Evolutionary conservation across 169 alveolate genomes (phyloP).

Genomic region (Plasmodium vivax): DNA sequence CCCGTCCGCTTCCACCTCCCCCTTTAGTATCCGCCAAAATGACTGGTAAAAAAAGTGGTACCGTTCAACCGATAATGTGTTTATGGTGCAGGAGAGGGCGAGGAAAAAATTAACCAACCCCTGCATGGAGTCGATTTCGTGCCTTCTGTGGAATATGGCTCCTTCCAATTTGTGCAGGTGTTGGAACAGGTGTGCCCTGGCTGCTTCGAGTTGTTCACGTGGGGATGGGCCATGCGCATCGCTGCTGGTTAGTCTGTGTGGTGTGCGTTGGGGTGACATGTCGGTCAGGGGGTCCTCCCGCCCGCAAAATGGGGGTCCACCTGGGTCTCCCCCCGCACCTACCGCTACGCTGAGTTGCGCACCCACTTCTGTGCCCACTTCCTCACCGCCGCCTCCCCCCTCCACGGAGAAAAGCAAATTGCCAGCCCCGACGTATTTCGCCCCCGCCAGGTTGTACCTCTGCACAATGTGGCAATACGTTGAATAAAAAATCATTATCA

Average conservation of each 20-base stretch:
- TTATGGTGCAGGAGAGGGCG: slow-evolving; percentile 23
- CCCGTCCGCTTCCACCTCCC: neutral
- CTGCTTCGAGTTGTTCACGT: neutral
- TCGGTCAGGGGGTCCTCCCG: neutral
- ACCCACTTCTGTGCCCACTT: neutral
- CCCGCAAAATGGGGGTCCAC: neutral
- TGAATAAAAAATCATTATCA: slow-evolving; percentile 48
- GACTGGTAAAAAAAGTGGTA: slow-evolving; percentile 27
- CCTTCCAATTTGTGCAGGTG: neutral
- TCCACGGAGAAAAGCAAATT: neutral
- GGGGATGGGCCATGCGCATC: neutral
- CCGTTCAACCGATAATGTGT: slow-evolving; percentile 8
- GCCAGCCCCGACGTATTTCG: slow-evolving; percentile 4
- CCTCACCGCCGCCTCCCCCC: neutral
- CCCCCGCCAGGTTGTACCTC: neutral
- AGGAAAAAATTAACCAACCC: slow-evolving; percentile 47
- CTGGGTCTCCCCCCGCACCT: neutral
- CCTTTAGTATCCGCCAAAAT: slow-evolving; percentile 17
- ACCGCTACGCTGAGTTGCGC: neutral
- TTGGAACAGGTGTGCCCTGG: neutral
- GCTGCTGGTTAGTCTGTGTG: neutral
- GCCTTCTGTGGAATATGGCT: slow-evolving; percentile 13
- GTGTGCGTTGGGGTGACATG: no score
- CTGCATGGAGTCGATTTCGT: slow-evolving; percentile 56
- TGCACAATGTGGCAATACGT: slow-evolving; percentile 17